phyloP scores from a whole-genome alignment of 2,329 filamentous ascomycete genomes.

The Hymenoscyphus repandus region DNA sequence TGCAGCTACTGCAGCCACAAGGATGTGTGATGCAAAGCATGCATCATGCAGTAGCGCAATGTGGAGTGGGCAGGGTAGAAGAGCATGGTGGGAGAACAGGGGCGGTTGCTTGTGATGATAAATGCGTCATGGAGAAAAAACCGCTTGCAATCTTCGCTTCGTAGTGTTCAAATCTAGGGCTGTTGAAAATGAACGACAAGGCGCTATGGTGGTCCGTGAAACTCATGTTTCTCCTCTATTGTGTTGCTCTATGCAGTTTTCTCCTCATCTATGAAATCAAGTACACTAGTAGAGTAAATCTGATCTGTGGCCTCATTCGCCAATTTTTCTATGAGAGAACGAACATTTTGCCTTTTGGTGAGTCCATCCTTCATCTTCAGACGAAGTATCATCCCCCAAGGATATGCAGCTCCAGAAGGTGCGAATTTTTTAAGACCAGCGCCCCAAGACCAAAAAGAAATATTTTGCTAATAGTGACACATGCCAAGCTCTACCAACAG shows the following conservation, averaged over 20 bases:
- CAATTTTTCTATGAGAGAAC: slow-evolving; percentile 3
- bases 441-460: background rate
- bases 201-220: background rate
- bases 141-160: background rate
- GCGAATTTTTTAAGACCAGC: background rate
- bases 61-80: slow-evolving; percentile 5
- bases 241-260: slow-evolving; percentile 4
- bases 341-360: background rate
- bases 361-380: background rate
- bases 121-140: background rate
- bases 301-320: slow-evolving; percentile 3
- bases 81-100: background rate
- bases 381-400: background rate
- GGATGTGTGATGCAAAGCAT: slow-evolving; percentile 5
- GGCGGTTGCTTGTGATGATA: background rate
- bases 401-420: background rate
- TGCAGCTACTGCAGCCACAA: background rate
- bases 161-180: background rate
- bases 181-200: background rate
- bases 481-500: background rate
- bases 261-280: slow-evolving; percentile 6
- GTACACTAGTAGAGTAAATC: background rate
- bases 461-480: background rate
- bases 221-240: slow-evolving; percentile 6
- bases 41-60: slow-evolving; percentile 7